Base-by-base conservation (phyloP, 2,329 filamentous ascomycete species). In the Arthrobotrys megalospora region DNA sequence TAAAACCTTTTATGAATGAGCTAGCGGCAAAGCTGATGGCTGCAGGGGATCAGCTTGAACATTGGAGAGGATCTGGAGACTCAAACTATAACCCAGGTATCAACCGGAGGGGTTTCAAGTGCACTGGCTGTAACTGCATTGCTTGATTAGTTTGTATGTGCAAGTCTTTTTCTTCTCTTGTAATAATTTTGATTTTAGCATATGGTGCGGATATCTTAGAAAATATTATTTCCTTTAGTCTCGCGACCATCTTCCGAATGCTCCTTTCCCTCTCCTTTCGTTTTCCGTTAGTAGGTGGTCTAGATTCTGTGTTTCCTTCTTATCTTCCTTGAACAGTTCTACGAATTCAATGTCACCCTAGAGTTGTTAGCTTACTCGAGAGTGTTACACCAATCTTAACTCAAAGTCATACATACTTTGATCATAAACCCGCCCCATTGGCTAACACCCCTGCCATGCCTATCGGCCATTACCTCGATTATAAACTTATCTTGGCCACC, bases 291-390 rank as follows among this genome's bases (percentile, higher is more conserved):
- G 38, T 19, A 75, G 43, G 24, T 67, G n/a, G n/a, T 75, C 50
- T 19, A 75, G 16, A 60, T 58, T 19, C 19, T 47, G 52, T n/a
- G 41, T n/a, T 34, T 53, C 58, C 34, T 60, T 19, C 43, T 28
- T 68, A n/a, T 47, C 52, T 7, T 60, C 55, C 3, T 63, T n/a
- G 38, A 63, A 76, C n/a, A 58, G 34, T 36, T 72, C 53, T 11
- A 72, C 62, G 16, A 78, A 55, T 34, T 78, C 67, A 21, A 63
- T 32, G 7, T 69, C 75, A 36, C 71, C 63, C 75, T 78, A n/a
- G 45, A 32, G n/a, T 12, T 3, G 36, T 60, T 11, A 60, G 55
- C 16, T 28, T 3, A 36, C 6, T 24, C 11, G 19, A 68, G 6
- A 43, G 10, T n/a, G 11, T 24, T n/a, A 14, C 12, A 24, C n/a